Conservation (phyloP, 1,284 basidiomycete genomes). For the Cryptococcus sp. region DNA sequence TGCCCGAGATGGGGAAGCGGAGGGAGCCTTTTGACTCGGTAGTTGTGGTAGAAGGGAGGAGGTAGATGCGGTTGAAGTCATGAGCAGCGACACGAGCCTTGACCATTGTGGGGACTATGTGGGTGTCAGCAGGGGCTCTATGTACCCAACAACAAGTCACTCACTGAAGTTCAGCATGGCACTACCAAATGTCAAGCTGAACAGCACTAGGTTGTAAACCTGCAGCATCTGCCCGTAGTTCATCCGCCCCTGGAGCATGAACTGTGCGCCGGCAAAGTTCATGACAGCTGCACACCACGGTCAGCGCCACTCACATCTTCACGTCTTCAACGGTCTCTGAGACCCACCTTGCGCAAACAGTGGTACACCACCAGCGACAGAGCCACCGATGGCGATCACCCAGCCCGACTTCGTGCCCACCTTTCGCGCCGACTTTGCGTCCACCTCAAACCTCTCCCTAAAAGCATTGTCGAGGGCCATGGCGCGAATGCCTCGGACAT, state of each 20-base stretch:
- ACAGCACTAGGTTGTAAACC: conserved; percentile 86
- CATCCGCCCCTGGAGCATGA: conserved; percentile 77
- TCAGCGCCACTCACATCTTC: no score
- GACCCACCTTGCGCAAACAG: conserved; percentile 69
- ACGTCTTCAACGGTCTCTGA: background rate
- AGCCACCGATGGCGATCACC: conserved; percentile 77
- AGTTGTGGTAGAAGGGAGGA: conserved; percentile 56
- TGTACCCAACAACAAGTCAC: conserved; percentile 44
- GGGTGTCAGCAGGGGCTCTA: conserved; percentile 4
- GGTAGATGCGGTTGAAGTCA: conserved; percentile 68
- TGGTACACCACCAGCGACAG: conserved; percentile 74
- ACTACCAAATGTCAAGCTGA: conserved; percentile 85
- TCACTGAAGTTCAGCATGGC: conserved; percentile 83
- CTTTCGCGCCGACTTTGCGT: conserved; percentile 61
- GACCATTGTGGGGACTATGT: conserved; percentile 68
- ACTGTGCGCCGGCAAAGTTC: conserved; percentile 81
- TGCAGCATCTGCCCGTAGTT: conserved; percentile 83
- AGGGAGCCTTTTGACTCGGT: conserved; percentile 66
- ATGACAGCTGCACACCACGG: conserved; percentile 61
- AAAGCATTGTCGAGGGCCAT: conserved; percentile 86
- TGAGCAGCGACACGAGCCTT: conserved; percentile 74
- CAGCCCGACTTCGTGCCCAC: conserved; percentile 75
- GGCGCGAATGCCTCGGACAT: conserved; percentile 79
- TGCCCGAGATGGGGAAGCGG: conserved; percentile 63
- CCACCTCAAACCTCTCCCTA: conserved; percentile 62